Evolutionary conservation across 345 rosid species (phyloP).

Genomic region (Ricinus communis): DNA sequence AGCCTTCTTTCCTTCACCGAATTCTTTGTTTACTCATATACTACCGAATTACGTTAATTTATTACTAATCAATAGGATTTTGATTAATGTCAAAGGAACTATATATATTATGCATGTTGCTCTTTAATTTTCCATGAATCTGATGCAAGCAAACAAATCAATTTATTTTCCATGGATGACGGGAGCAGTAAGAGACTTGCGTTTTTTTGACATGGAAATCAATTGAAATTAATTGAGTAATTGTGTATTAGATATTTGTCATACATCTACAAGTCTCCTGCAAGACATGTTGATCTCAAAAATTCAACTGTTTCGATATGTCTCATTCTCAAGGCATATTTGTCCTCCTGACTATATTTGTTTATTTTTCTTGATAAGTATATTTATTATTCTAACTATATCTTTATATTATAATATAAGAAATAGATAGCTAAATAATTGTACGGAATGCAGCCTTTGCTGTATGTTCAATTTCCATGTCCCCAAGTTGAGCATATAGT

Average conservation of each 20-base stretch:
- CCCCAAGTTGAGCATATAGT: background rate
- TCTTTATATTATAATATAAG: background rate
- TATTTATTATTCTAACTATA: background rate
- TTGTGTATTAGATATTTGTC: background rate
- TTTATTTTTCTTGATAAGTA: no score
- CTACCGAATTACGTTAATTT: no score
- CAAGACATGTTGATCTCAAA: conserved; percentile 13
- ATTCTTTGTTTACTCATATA: no score
- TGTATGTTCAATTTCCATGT: background rate
- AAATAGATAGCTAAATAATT: background rate
- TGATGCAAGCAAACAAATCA: background rate
- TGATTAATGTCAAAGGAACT: no score
- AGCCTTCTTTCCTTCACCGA: background rate
- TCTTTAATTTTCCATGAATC: background rate
- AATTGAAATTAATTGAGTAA: background rate
- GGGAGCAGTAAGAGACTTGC: background rate
- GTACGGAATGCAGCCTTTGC: conserved; percentile 9
- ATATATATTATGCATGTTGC: no score
- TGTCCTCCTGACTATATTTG: background rate
- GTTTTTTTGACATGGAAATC: background rate
- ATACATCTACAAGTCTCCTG: conserved; percentile 14
- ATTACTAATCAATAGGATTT: no score
- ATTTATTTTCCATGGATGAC: background rate
- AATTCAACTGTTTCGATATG: background rate
- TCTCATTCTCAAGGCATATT: background rate